These are phyloP conservation scores for Triangularia setosa DNA, from an alignment of 2,329 filamentous ascomycete species.

Conservation along the genomic window DNA sequence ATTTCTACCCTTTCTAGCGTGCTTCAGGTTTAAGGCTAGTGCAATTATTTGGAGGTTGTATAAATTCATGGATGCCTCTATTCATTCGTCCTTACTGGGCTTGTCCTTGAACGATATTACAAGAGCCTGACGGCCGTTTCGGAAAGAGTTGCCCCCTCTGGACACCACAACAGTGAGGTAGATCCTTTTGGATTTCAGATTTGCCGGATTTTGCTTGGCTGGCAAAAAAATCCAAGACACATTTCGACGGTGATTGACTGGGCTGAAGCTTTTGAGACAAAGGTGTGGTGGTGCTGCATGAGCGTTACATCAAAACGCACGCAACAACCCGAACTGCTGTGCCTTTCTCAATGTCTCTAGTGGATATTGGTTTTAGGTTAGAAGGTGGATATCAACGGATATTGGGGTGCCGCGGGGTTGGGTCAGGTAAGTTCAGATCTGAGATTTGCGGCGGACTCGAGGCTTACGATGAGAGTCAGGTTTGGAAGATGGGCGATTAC, in stretches of 20 bases:
- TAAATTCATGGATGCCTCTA: no score
- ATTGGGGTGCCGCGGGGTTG: not conserved
- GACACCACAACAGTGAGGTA: no score
- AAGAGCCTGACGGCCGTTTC: not conserved
- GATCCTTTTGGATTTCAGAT: not conserved
- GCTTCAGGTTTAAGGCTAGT: no score
- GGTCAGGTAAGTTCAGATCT: not conserved
- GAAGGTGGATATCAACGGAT: not conserved
- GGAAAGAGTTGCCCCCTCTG: not conserved
- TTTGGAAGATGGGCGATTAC: not conserved
- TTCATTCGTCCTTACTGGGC: not conserved
- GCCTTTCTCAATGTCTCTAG: not conserved
- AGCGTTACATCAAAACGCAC: not conserved
- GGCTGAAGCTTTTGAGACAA: not conserved
- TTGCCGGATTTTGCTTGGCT: not conserved
- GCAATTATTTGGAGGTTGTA: no score
- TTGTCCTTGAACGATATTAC: not conserved
- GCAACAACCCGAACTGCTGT: not conserved
- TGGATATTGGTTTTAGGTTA: not conserved
- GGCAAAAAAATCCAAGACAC: not conserved
- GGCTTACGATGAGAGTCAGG: not conserved
- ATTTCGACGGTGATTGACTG: not conserved
- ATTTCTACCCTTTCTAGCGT: no score
- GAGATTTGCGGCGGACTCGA: not conserved
- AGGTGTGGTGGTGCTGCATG: not conserved